phyloP scores from a whole-genome alignment of 73 alveolate species.

The Symbiodinium pilosum region DNA sequence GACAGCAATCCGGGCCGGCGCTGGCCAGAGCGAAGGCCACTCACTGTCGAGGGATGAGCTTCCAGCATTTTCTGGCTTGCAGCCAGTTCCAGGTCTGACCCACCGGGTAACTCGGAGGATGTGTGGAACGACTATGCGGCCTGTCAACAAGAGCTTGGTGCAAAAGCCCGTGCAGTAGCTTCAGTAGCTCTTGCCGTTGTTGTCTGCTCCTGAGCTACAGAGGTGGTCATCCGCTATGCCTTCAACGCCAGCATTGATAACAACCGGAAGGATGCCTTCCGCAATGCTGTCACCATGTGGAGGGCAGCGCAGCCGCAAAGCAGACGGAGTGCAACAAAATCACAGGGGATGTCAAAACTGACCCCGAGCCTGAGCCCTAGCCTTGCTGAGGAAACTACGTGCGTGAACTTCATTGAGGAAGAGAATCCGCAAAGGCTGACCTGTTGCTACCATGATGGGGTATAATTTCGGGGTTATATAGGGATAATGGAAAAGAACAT shows the following conservation, averaged over 20 bases:
- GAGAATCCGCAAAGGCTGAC: conserved; percentile 49
- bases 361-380: too few relatives aligned
- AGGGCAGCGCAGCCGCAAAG: conserved; percentile 26
- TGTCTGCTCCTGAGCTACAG: not conserved
- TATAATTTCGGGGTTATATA: too few relatives aligned
- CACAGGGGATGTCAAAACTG: too few relatives aligned
- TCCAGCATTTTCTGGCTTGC: not conserved
- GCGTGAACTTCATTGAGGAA: conserved; percentile 77
- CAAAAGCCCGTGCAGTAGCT: not conserved
- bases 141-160: not conserved
- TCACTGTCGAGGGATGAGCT: not conserved
- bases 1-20: conserved; percentile 35
- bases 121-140: conserved; percentile 70
- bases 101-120: conserved; percentile 62
- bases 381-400: conserved; percentile 38
- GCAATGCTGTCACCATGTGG: conserved; percentile 78
- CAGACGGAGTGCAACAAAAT: not conserved
- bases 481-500: too few relatives aligned
- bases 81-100: conserved; percentile 18
- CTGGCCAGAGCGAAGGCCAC: conserved; percentile 67
- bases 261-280: conserved; percentile 75
- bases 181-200: not conserved
- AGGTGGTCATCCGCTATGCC: conserved; percentile 54
- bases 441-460: too few relatives aligned
- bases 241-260: conserved; percentile 45